Evolutionary conservation across 2,329 filamentous ascomycete species (phyloP).

Genomic region (Scleromitrula shiraiana): DNA sequence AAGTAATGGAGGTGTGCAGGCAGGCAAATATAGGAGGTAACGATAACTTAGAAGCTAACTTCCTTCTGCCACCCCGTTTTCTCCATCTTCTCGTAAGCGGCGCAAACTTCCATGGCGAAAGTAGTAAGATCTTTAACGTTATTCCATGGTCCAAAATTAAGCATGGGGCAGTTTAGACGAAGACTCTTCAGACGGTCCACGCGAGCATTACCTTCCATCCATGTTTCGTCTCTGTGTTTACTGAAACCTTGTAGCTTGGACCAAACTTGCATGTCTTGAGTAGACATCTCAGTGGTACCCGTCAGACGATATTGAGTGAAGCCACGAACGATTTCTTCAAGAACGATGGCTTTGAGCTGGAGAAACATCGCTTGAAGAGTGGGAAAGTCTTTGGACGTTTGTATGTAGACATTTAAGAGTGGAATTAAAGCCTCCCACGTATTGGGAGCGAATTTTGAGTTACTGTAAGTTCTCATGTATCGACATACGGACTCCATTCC

Average conservation of each 20-base stretch:
- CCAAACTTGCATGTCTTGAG: not conserved
- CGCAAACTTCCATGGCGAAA: slow-evolving; percentile 8
- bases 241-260: not conserved
- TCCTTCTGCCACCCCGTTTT: slow-evolving; percentile 9
- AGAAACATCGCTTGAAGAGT: slow-evolving; percentile 1
- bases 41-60: slow-evolving; percentile 9
- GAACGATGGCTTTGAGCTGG: slow-evolving; percentile 4
- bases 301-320: not conserved
- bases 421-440: slow-evolving; percentile 33
- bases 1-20: too few relatives aligned
- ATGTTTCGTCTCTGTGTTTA: not conserved
- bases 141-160: slow-evolving; percentile 5
- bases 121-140: slow-evolving; percentile 1
- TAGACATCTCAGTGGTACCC: not conserved
- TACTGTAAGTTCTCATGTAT: slow-evolving; percentile 26
- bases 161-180: not conserved
- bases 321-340: slow-evolving; percentile 3
- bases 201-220: slow-evolving; percentile 2
- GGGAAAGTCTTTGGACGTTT: slow-evolving; percentile 1
- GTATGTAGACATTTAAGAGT: not conserved
- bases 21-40: too few relatives aligned
- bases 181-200: not conserved
- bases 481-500: slow-evolving; percentile 25
- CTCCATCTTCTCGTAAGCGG: slow-evolving; percentile 8
- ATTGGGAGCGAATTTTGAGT: not conserved